These are phyloP conservation scores for Fusarium longipes DNA, from an alignment of 2,329 filamentous ascomycete species.

Conservation along the genomic window DNA sequence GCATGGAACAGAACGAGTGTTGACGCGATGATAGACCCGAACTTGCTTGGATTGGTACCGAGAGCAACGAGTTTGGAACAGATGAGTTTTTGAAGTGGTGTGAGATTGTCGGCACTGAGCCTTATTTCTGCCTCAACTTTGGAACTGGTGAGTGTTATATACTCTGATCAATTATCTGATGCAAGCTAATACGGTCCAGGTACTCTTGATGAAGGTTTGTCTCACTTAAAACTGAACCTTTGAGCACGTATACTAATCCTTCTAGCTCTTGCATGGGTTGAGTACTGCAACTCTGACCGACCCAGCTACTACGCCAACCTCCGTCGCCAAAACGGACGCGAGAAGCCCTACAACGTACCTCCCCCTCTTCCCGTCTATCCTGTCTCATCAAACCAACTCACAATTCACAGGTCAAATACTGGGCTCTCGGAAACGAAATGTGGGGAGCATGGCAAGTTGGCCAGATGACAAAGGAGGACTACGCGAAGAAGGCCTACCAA, in stretches of 20 bases:
- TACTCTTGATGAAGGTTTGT: constrained; percentile 55
- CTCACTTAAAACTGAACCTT: fast-evolving
- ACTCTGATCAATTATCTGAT: fast-evolving
- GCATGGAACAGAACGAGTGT: background rate
- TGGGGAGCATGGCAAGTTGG: constrained; percentile 76
- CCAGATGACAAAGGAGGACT: constrained; percentile 76
- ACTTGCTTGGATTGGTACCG: constrained; percentile 81
- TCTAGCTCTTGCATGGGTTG: constrained; percentile 76
- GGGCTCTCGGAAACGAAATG: constrained; percentile 83
- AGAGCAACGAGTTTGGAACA: constrained; percentile 84
- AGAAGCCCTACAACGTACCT: constrained; percentile 75
- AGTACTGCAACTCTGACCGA: constrained; percentile 84
- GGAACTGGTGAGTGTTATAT: constrained; percentile 68
- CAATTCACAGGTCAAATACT: constrained; percentile 73
- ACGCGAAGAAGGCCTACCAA: constrained; percentile 74
- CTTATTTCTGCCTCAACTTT: constrained; percentile 84
- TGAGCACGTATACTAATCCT: background rate
- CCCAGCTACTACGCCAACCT: constrained; percentile 87
- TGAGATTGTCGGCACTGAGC: constrained; percentile 76
- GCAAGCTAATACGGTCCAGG: constrained; percentile 24
- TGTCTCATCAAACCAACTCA: background rate
- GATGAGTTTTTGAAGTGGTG: constrained; percentile 91
- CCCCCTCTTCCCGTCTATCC: fast-evolving
- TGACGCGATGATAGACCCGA: constrained; percentile 61
- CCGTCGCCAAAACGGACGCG: constrained; percentile 77